A percentile compares a stretch with the other conserved stretches of the same genome.
These are phyloP conservation scores for Blastobotrys arbuscula DNA, from an alignment of 1,139 yeast genomes.

Conservation along the genomic window DNA sequence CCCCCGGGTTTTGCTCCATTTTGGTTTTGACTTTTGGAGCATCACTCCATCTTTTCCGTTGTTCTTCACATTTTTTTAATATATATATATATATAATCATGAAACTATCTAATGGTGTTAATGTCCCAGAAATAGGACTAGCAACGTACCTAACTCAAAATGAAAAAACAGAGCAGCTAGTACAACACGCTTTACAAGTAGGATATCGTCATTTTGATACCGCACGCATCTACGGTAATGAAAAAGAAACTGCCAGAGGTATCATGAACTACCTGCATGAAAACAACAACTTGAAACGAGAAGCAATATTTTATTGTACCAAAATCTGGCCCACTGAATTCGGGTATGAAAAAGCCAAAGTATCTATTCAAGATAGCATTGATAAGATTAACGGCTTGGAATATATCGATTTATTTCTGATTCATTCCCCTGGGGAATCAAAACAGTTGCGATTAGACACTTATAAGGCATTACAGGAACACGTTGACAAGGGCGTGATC, in stretches of 20 bases:
- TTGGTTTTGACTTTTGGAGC: no score
- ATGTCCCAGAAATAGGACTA: constrained; percentile 33
- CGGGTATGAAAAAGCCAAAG: constrained; percentile 48
- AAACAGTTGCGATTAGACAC: constrained; percentile 34
- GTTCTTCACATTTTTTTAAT: no score
- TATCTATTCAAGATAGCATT: constrained; percentile 30
- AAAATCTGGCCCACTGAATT: constrained; percentile 61
- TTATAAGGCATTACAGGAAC: constrained; percentile 43
- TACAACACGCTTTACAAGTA: constrained; percentile 26
- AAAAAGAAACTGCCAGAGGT: constrained; percentile 49
- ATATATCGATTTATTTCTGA: constrained; percentile 53
- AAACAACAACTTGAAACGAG: constrained; percentile 37
- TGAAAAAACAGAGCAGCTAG: constrained; percentile 29
- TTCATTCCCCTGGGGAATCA: constrained; percentile 37
- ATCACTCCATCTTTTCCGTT: no score
- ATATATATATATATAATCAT: neutral
- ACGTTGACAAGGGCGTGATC: constrained; percentile 51
- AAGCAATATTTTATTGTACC: constrained; percentile 67
- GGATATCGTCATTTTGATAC: constrained; percentile 65
- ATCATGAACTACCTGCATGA: constrained; percentile 15
- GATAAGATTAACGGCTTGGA: constrained; percentile 44
- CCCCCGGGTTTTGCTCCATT: no score
- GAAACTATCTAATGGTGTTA: neutral
- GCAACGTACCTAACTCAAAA: constrained; percentile 57
- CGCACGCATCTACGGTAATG: constrained; percentile 53